phyloP scores from a whole-genome alignment of 2,329 filamentous ascomycete species.

The Talaromyces sp. region DNA sequence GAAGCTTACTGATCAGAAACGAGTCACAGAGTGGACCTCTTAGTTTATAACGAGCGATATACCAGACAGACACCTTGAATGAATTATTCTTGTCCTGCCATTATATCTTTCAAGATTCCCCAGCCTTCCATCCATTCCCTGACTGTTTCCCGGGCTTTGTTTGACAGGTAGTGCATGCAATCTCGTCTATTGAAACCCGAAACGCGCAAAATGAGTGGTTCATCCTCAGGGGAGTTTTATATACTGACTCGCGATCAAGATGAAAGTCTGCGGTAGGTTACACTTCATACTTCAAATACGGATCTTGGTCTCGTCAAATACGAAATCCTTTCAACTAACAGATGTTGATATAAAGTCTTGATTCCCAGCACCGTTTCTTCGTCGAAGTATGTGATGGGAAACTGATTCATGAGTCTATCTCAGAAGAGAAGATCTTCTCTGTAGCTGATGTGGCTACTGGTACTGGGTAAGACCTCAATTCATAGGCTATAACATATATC shows the following conservation, averaged over 20 bases:
- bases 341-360: background rate
- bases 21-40: no score
- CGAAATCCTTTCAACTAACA: background rate
- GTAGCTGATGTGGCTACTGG: constrained; percentile 28
- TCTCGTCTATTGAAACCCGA: background rate
- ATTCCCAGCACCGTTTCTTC: background rate
- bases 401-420: constrained; percentile 24
- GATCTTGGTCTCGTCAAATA: no score
- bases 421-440: constrained; percentile 15
- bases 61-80: no score
- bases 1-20: no score
- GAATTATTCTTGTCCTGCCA: no score
- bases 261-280: background rate
- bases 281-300: no score
- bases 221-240: background rate
- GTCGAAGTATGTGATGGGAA: constrained; percentile 14
- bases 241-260: background rate
- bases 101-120: no score
- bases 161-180: background rate
- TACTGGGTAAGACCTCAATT: constrained; percentile 21
- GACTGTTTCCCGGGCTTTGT: background rate
- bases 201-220: background rate
- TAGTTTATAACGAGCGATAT: no score
- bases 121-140: background rate
- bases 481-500: background rate